Evolutionary conservation across 305 asterid genomes (phyloP), one percentile per base, ranked within the genome.

Genomic region (Solanum hybrid): DNA sequence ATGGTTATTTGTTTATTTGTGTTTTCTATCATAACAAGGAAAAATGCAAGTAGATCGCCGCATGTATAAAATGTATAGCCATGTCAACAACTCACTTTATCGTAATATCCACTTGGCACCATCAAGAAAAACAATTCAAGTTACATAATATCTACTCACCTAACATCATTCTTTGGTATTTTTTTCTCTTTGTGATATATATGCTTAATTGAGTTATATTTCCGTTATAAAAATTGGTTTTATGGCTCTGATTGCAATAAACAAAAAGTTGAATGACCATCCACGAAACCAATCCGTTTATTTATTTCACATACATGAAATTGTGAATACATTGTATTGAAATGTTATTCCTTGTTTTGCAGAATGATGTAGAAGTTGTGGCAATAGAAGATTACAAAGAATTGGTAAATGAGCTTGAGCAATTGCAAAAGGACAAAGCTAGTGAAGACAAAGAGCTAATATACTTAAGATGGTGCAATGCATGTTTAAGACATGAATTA

Each of bases 381-480:
- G 88, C 35, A 22, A 22, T 26, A 40, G 93, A 91, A 81, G 89
- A 91, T 19, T 89, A 91, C 92, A 90, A 87, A 14, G 86, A 88
- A 66, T 73, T 92, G 86, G 88, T 29, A 35, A 10, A 78, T 24
- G 88, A 93, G 82, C 88, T 90, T 32, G 92, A 91, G 73, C 91
- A 92, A 87, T 85, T 91, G 35, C 89, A 89, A 85, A 89, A 86
- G 81, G 92, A 93, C 6, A 88, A 92, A 75, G 92, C 91, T 15
- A 38, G 77, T 26, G 94, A 91, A 87, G 88, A 78, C 51, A 87
- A 90, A 85, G 97, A 95, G 85, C 19, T 92, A 90, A 86, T 91
- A 78, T 89, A 92, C 89, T 86, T 94, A 42, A 92, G 95, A 82
- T 89, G 97, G 95, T 89, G 92, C 88, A 93, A 93, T 80, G 96